Base-by-base conservation (phyloP, 192 early-diverging fungal genomes). In the Coemansia sp. region DNA sequence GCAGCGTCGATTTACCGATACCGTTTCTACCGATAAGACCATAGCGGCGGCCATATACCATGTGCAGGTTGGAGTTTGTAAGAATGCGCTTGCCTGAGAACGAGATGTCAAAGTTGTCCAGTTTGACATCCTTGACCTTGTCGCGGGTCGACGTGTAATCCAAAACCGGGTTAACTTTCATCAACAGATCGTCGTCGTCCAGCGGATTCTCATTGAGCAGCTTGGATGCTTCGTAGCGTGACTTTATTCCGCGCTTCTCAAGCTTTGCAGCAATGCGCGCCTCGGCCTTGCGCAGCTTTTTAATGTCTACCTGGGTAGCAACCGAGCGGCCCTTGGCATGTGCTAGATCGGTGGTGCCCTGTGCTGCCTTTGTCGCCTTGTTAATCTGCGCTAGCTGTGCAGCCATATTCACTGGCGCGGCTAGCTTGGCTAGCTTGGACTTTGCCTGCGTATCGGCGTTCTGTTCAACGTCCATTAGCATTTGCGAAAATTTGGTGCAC, bases 91-190 rank as follows among this genome's bases (percentile, higher is more conserved):
- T 92, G 19, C 95, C 94, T 41, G 93, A 93, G 81, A 89, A 92
- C 38, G 90, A 92, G 50, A 98, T 96, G 74, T 99, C 97, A 83
- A 99, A 98, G 82, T 93, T 91, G 60, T 96, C 94, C 61, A 96
- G 66, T 80, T 94, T 95, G 79, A 99, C 88, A 66, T 99, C 97
- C 85, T 99, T 99, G 69, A 89, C 85, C 77, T 89, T 88, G 63
- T 87, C 87, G 64, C 89, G 88, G 21, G 92, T 90, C 6, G 87
- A 80, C 19, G 89, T 86, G 71, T 92, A 87, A 74, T 88, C 88
- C 57, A 94, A 84, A 83, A 94, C 90, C 51, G 95, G 97, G 78
- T 95, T 97, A 57, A 94, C 92, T 38, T 88, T 85, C 75, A 93
- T 90, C 76, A 92, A 87, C 10, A 84, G 85, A 54, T 90, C 89